Conservation (phyloP, 2,329 filamentous ascomycete genomes). For the Emergomyces pasteurianus region DNA sequence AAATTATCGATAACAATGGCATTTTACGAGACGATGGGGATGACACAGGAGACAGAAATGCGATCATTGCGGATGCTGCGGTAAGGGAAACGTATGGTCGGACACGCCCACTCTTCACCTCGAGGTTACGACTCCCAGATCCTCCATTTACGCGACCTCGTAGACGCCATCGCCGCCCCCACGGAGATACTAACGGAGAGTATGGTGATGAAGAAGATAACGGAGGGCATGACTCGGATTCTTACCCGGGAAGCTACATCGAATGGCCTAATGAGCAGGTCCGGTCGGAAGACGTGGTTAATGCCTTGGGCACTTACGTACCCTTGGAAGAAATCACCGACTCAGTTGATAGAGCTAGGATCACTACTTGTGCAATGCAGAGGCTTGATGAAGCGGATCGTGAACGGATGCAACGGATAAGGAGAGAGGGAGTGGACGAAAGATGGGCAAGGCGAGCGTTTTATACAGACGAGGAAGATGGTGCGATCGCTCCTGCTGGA, state of each 20-base stretch:
- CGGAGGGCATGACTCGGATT: background rate
- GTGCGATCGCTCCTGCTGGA: constrained; percentile 50
- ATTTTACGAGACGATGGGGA: constrained; percentile 49
- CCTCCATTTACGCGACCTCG: constrained; percentile 2
- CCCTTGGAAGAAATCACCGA: constrained; percentile 32
- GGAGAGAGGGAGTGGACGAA: constrained; percentile 45
- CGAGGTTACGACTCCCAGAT: constrained; percentile 9
- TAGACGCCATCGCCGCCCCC: constrained; percentile 1
- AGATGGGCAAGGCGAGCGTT: constrained; percentile 68
- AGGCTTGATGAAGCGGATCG: constrained; percentile 30
- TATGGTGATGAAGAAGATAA: constrained; percentile 14
- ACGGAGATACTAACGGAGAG: constrained; percentile 7
- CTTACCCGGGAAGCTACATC: constrained; percentile 19
- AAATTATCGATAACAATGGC: constrained; percentile 48
- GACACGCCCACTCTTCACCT: constrained; percentile 10
- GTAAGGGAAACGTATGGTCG: constrained; percentile 25
- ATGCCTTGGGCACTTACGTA: constrained; percentile 31
- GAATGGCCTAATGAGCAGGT: constrained; percentile 30
- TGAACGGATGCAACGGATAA: constrained; percentile 25
- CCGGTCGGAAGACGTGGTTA: constrained; percentile 29
- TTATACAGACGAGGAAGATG: constrained; percentile 78
- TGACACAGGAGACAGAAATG: constrained; percentile 49
- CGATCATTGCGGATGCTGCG: constrained; percentile 44
- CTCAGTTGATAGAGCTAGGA: constrained; percentile 28
- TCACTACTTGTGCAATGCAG: constrained; percentile 27